Evolutionary conservation across 2,329 filamentous ascomycete species (phyloP).

Genomic region (Aspergillus sclerotialis): DNA sequence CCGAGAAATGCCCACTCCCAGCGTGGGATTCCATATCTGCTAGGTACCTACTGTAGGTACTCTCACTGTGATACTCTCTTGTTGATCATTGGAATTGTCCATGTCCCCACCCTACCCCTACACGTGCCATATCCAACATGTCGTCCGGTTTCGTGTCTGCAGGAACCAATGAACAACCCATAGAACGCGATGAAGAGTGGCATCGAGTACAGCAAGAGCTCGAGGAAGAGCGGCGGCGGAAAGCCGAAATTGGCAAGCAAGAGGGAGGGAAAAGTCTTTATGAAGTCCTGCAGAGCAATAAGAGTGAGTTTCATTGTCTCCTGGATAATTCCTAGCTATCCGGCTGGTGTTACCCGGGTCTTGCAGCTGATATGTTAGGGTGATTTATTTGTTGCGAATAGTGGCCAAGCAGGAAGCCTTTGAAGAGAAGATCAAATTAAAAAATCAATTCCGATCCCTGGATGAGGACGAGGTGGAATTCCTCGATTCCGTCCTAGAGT

Average conservation of each 20-base stretch:
- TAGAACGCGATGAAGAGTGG: constrained; percentile 39
- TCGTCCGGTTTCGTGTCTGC: constrained; percentile 41
- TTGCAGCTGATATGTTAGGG: constrained; percentile 35
- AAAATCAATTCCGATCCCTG: constrained; percentile 46
- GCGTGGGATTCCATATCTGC: too few relatives aligned
- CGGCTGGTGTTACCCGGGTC: constrained; percentile 3
- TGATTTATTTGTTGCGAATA: constrained; percentile 18
- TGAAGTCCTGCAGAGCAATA: constrained; percentile 43
- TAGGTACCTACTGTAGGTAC: too few relatives aligned
- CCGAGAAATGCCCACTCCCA: too few relatives aligned
- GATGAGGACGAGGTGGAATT: constrained; percentile 48
- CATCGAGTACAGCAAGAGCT: constrained; percentile 36
- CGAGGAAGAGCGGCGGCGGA: constrained; percentile 39
- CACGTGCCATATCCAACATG: constrained; percentile 33
- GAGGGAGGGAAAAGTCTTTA: constrained; percentile 43
- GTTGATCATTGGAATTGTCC: too few relatives aligned
- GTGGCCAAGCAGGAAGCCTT: constrained; percentile 47
- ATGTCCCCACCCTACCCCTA: too few relatives aligned
- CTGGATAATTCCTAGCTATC: too few relatives aligned
- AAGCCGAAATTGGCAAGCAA: constrained; percentile 47
- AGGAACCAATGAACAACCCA: constrained; percentile 34
- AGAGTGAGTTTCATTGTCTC: constrained; percentile 35
- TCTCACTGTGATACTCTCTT: too few relatives aligned
- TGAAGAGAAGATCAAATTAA: constrained; percentile 43
- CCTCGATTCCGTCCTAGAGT: constrained; percentile 51